These are phyloP conservation scores for Cutaneotrichosporon sp. DNA, from an alignment of 1,284 basidiomycete genomes.

Conservation along the genomic window DNA sequence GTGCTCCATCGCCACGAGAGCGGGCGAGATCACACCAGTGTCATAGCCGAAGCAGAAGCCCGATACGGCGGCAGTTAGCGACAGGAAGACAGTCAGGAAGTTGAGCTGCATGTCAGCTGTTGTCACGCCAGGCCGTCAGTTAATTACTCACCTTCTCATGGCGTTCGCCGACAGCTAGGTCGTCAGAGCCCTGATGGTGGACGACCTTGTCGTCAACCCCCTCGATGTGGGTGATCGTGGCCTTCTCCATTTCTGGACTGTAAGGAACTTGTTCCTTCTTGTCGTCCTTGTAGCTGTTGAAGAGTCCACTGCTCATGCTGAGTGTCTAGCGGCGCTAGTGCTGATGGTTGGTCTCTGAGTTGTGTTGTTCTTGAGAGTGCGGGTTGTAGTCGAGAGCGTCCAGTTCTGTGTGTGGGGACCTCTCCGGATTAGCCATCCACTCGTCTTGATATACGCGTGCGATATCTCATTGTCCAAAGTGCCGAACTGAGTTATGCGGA, in stretches of 20 bases:
- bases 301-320: too few relatives aligned
- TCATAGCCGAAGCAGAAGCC: slow-evolving; percentile 41
- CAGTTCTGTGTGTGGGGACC: neutral
- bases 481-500: too few relatives aligned
- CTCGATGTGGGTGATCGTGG: slow-evolving; percentile 19
- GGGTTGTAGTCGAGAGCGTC: neutral
- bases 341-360: too few relatives aligned
- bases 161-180: slow-evolving; percentile 28
- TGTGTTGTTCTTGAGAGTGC: neutral
- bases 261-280: neutral
- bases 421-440: neutral
- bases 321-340: too few relatives aligned
- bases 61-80: slow-evolving; percentile 29
- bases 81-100: slow-evolving; percentile 25
- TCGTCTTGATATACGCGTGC: neutral
- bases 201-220: slow-evolving; percentile 11
- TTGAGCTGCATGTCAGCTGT: slow-evolving; percentile 18
- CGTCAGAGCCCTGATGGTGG: slow-evolving; percentile 12
- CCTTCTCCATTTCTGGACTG: slow-evolving; percentile 21
- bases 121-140: too few relatives aligned
- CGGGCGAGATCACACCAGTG: slow-evolving; percentile 50
- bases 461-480: too few relatives aligned
- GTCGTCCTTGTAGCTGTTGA: neutral
- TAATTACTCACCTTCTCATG: slow-evolving; percentile 28
- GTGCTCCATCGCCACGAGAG: slow-evolving; percentile 64